A percentile compares a stretch with the other conserved stretches of the same genome.
Conservation (phyloP, 75 land plant genomes). For the Cupressus sempervirens region DNA sequence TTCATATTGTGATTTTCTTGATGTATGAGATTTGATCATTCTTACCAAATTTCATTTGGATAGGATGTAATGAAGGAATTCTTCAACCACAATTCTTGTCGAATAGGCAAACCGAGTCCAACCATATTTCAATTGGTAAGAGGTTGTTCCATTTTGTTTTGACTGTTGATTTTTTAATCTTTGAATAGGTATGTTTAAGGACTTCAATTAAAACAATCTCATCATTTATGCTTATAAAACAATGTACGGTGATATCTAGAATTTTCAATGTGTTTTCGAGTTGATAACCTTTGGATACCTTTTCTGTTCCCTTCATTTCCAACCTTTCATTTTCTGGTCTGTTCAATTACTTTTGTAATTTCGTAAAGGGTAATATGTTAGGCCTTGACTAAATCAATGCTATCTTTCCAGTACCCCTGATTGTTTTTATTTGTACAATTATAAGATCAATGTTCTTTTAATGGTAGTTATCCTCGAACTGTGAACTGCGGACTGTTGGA, state of each 20-base stretch:
- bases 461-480: neutral
- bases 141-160: neutral
- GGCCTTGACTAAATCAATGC: neutral
- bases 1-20: neutral
- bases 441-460: neutral
- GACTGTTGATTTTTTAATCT: slow-evolving; percentile 5
- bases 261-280: neutral
- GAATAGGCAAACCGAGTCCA: neutral
- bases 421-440: neutral
- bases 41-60: neutral
- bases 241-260: neutral
- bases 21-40: neutral
- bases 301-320: neutral
- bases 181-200: neutral
- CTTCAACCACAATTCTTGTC: slow-evolving; percentile 39
- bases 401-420: neutral
- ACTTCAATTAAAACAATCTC: neutral
- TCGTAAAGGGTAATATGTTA: neutral
- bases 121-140: slow-evolving; percentile 5
- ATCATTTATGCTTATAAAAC: neutral
- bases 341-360: neutral
- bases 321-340: neutral
- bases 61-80: slow-evolving; percentile 41
- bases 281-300: neutral
- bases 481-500: neutral